Base-by-base conservation (phyloP, 371 early-diverging fungal species). In the Chytridium lagenaria region DNA sequence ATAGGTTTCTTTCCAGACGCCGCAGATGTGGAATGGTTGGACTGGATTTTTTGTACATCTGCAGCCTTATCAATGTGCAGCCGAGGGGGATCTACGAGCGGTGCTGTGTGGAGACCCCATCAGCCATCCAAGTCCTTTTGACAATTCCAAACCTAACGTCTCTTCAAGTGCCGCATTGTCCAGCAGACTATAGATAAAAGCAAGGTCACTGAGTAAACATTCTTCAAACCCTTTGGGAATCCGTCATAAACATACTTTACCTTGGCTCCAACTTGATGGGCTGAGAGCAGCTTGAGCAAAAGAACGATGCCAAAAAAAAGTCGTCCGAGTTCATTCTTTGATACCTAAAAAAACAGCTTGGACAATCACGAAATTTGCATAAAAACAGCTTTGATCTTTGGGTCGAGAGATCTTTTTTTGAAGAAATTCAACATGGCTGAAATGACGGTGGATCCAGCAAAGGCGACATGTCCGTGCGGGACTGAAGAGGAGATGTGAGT, bases 241-340 rank as follows among this genome's bases (percentile, higher is more conserved):
- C n/a, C n/a, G n/a, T n/a, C n/a, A n/a, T n/a, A n/a, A n/a, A n/a
- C n/a, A n/a, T n/a, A n/a, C n/a, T n/a, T n/a, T 2, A 66, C 67
- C 67, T 59, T 23, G 76, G 70, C 33, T 79, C 79, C 12, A 79
- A 69, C 51, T 71, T 70, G 12, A 76, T 68, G 22, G 76, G 76
- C 61, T 68, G 74, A 2, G 44, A 59, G 73, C 79, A 79, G 52
- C 38, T 70, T 39, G 72, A 63, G 44, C 79, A 79, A 36, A 70
- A 72, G 55, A 72, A 71, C 23, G 38, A 33, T 3, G 72, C 67
- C 63, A 69, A 22, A 31, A 59, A 65, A 26, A 59, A 67, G 50
- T 74, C 59, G 59, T 34, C 44, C 12, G 44, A 7, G 44, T 44
- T 44, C 44, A 44, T 44, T 44, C 7, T 44, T 44, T 19, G 44